Evolutionary conservation across 2,329 filamentous ascomycete genomes (phyloP).

Genomic region (Zymoseptoria passerinii): DNA sequence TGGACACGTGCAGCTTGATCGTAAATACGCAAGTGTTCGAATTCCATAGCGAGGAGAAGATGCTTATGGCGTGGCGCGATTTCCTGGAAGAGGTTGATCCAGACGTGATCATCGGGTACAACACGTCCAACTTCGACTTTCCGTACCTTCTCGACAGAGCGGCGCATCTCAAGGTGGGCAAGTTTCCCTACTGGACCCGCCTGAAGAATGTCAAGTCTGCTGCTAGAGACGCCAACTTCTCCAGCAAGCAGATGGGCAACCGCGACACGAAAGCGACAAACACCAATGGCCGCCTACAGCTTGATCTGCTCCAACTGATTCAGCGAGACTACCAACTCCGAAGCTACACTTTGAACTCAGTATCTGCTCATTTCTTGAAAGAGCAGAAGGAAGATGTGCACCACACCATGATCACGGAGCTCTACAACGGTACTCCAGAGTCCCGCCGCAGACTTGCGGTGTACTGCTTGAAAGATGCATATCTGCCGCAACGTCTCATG

Average conservation of each 20-base stretch:
- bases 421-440: conserved; percentile 93
- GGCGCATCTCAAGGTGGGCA: conserved; percentile 66
- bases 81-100: conserved; percentile 87
- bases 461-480: conserved; percentile 97
- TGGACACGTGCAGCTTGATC: conserved; percentile 86
- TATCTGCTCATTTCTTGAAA: conserved; percentile 86
- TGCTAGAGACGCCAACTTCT: conserved; percentile 75
- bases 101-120: conserved; percentile 97
- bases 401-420: conserved; percentile 96
- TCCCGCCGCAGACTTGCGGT: conserved; percentile 83
- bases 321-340: conserved; percentile 90
- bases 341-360: conserved; percentile 96
- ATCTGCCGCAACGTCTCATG: conserved; percentile 85
- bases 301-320: conserved; percentile 89
- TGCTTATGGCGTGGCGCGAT: conserved; percentile 87
- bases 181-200: conserved; percentile 83
- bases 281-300: conserved; percentile 83
- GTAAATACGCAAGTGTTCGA: conserved; percentile 90
- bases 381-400: conserved; percentile 99
- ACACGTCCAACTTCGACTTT: conserved; percentile 97
- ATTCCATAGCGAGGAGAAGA: conserved; percentile 71
- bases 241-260: conserved; percentile 97
- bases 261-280: conserved; percentile 91
- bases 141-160: conserved; percentile 88
- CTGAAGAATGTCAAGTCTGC: conserved; percentile 62